Evolutionary conservation across 768 basidiomycete genomes (phyloP).

Genomic region (Russula sp.): DNA sequence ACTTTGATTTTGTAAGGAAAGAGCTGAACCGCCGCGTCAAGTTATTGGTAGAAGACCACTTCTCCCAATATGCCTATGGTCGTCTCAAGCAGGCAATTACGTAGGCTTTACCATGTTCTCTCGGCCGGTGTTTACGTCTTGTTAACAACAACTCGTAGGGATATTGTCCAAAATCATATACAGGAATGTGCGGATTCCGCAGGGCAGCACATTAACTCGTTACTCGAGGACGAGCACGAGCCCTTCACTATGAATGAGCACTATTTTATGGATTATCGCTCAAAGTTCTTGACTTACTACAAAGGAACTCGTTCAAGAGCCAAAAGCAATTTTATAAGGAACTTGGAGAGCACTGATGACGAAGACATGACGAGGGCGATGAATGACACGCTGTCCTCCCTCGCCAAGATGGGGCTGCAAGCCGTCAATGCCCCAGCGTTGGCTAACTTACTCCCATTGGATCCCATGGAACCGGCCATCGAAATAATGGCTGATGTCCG

Average conservation of each 20-base stretch:
- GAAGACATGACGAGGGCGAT: not conserved
- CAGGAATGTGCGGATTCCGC: conserved; percentile 2
- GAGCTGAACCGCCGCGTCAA: conserved; percentile 21
- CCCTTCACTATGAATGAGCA: conserved; percentile 28
- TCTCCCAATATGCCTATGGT: conserved; percentile 23
- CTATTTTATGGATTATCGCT: conserved; percentile 31
- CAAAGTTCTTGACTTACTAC: conserved; percentile 48
- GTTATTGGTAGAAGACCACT: conserved; percentile 21
- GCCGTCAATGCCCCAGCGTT: conserved; percentile 39
- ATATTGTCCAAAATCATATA: conserved; percentile 12
- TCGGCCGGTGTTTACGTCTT: not conserved
- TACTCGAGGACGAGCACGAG: conserved; percentile 14
- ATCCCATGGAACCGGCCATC: conserved; percentile 49
- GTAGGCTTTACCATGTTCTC: conserved; percentile 5
- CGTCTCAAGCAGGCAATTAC: conserved; percentile 21
- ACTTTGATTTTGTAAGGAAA: conserved; percentile 23
- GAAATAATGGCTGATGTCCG: conserved; percentile 65
- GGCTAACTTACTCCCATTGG: conserved; percentile 42
- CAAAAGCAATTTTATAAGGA: not conserved
- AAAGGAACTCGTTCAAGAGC: conserved; percentile 29
- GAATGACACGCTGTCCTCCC: conserved; percentile 31
- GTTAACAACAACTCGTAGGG: not conserved
- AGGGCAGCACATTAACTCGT: conserved; percentile 5
- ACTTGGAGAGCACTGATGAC: not conserved
- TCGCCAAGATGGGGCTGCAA: conserved; percentile 37